These are phyloP conservation scores for Solanum pinnatisectum DNA, from an alignment of 257 asterid genomes.

Conservation along the genomic window DNA sequence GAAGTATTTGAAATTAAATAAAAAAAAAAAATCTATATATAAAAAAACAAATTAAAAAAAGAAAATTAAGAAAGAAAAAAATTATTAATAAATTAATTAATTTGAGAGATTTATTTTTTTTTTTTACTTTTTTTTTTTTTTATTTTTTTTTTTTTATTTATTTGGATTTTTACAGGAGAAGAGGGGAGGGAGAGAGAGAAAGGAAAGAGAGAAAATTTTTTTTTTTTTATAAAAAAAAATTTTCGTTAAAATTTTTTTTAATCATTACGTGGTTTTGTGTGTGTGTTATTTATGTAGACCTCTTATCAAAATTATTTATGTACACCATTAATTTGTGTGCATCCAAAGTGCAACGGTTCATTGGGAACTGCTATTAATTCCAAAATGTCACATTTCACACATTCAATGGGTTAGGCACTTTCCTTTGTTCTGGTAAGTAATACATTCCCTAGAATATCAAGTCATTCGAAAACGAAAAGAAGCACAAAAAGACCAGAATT, in stretches of 20 bases:
- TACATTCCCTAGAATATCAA: background rate
- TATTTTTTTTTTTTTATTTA: too few species aligned
- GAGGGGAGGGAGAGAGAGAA: background rate
- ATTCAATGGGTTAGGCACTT: background rate
- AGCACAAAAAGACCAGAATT: background rate
- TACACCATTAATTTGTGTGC: background rate
- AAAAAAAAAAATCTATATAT: too few species aligned
- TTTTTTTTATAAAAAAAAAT: too few species aligned
- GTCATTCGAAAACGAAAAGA: background rate
- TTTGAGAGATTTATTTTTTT: too few species aligned
- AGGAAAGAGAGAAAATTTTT: background rate
- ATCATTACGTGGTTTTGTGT: background rate
- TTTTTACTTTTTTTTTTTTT: too few species aligned
- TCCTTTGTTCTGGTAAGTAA: background rate
- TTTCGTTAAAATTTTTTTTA: too few species aligned
- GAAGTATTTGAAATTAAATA: too few species aligned
- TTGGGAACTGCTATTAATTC: background rate
- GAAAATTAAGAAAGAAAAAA: too few species aligned
- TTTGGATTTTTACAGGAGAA: too few species aligned
- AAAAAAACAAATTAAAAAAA: too few species aligned
- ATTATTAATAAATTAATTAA: too few species aligned
- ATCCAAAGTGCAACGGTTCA: background rate
- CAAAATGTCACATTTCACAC: background rate
- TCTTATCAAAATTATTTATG: background rate
- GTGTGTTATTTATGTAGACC: background rate